Base-by-base conservation (phyloP, 345 rosid species). In the Clausena lansium region DNA sequence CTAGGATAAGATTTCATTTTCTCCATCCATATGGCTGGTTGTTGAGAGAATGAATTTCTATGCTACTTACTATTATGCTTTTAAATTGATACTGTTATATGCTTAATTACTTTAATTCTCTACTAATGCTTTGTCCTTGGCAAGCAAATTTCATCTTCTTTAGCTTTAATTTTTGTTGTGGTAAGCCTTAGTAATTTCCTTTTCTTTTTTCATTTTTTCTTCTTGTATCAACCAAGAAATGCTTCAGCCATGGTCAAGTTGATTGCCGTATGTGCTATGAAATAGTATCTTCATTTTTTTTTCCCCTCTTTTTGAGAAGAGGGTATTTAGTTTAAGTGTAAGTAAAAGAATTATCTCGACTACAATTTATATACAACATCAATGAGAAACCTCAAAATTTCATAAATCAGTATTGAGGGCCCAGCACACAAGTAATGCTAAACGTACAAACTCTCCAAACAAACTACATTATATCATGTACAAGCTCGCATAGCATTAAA, bases 21-120 rank as follows among this genome's bases (percentile, higher is more conserved):
- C 83, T 81, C 75, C 76, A 75, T 77, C 86, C 76, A 80, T 78
- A 78, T 27, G 87, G 73, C 65, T 84, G 84, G 73, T 68, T 84
- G 84, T 73, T 76, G 88, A 79, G 80, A 78, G 81, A 79, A 63
- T 75, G 47, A 24, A 58, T 67, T 83, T 78, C 80, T 82, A 80
- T 36, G 47, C 70, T 65, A 65, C 85, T 82, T 70, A 78, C 70
- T 73, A 73, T 41, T 80, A 39, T 82, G 86, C 76, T 71, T 39
- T 85, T 82, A 78, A 78, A 77, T 82, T 84, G 71, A 66, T 52
- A 65, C 86, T 68, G 7, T 24, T 54, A 11, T 76, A 74, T 82
- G 84, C 82, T 84, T 69, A 82, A 82, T 70, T 61, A 27, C 60
- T 45, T 65, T 65, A 65, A 65, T 65, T 65, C 70, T 65, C 67